phyloP scores from a whole-genome alignment of 2,329 filamentous ascomycete species.

The Amphichorda felina region DNA sequence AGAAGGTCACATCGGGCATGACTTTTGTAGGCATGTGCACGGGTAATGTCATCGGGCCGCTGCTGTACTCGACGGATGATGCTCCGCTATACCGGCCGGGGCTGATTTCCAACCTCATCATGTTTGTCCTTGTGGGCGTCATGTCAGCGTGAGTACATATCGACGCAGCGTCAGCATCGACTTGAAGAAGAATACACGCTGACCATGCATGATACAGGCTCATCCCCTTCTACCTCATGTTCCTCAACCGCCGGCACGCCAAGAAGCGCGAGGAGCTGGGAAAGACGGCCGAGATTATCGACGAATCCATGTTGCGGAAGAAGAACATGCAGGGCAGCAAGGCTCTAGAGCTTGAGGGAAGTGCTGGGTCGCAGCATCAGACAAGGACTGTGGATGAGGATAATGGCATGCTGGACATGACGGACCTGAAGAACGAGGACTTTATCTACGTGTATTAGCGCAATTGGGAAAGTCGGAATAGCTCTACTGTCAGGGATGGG shows the following conservation, averaged over 20 bases:
- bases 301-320: conserved; percentile 32
- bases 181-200: not conserved
- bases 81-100: conserved; percentile 45
- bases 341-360: conserved; percentile 6
- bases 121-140: not conserved
- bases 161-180: no score
- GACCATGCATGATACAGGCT: not conserved
- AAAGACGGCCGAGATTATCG: conserved; percentile 41
- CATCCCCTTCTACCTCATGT: conserved; percentile 28
- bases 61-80: conserved; percentile 45
- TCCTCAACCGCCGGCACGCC: conserved; percentile 41
- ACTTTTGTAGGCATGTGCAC: conserved; percentile 50
- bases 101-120: conserved; percentile 40
- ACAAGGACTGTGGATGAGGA: conserved; percentile 19
- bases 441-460: conserved; percentile 47
- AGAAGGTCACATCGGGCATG: conserved; percentile 49
- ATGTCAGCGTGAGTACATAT: not conserved
- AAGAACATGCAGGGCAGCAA: conserved; percentile 5
- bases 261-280: conserved; percentile 38
- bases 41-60: conserved; percentile 54
- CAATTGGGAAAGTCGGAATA: no score
- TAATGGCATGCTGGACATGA: conserved; percentile 33
- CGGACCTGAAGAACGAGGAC: conserved; percentile 47
- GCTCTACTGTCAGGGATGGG: no score
- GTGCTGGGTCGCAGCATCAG: not conserved